These are phyloP conservation scores for Spiromastix sp. DNA, from an alignment of 2,329 filamentous ascomycete genomes.

Conservation along the genomic window DNA sequence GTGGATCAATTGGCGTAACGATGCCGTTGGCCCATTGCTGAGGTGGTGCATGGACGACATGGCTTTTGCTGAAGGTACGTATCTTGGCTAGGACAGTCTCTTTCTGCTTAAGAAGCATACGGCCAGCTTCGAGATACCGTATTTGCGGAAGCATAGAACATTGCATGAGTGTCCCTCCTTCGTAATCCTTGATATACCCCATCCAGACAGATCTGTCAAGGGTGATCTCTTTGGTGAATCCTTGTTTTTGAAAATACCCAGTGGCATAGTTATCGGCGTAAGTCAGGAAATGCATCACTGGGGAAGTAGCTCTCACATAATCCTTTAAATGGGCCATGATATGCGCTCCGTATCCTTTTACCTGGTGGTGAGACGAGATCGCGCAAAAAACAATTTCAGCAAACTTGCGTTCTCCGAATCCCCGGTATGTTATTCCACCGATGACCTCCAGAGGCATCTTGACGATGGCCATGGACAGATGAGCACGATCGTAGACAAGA, in stretches of 20 bases:
- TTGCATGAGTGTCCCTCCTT: slow-evolving; percentile 89
- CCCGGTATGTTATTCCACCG: slow-evolving; percentile 75
- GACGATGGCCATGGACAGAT: slow-evolving; percentile 80
- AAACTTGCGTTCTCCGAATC: slow-evolving; percentile 72
- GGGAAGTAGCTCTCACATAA: slow-evolving; percentile 82
- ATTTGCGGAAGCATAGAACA: slow-evolving; percentile 81
- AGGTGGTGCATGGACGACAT: slow-evolving; percentile 64
- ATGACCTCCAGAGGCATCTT: slow-evolving; percentile 80
- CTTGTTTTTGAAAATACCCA: slow-evolving; percentile 89
- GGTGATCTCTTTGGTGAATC: slow-evolving; percentile 89
- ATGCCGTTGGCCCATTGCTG: slow-evolving; percentile 56
- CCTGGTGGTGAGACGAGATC: slow-evolving; percentile 81
- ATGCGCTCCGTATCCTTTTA: slow-evolving; percentile 85
- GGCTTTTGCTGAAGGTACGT: slow-evolving; percentile 64
- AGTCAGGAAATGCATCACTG: slow-evolving; percentile 86
- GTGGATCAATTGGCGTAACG: slow-evolving; percentile 59
- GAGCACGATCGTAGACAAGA: slow-evolving; percentile 80
- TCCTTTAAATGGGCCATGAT: slow-evolving; percentile 89
- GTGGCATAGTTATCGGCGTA: slow-evolving; percentile 91
- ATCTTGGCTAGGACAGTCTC: slow-evolving; percentile 80
- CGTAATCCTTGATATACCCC: slow-evolving; percentile 93
- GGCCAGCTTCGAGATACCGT: slow-evolving; percentile 70
- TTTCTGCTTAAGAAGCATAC: slow-evolving; percentile 84
- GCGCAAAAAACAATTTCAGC: slow-evolving; percentile 90
- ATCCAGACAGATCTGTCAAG: slow-evolving; percentile 74